Base-by-base conservation (phyloP, 139 green algal species). In the Picochlorum costavermella region DNA sequence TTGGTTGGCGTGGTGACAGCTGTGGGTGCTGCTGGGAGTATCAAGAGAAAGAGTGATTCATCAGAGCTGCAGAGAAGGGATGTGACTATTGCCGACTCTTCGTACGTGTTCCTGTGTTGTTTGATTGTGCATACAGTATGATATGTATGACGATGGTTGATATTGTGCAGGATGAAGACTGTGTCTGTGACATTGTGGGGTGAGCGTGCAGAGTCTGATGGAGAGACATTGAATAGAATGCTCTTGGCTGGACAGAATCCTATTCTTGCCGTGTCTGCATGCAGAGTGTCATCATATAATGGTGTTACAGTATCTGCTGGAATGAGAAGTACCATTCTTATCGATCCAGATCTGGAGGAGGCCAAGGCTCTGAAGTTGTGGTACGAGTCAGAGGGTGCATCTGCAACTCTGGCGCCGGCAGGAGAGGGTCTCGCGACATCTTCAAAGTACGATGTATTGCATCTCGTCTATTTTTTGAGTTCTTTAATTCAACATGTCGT, bases 1-100 rank as follows among this genome's bases (percentile, higher is more conserved):
- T 65, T 96, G 43, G 45, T 90, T 49, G 90, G 84, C 0, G 78
- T 95, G 20, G 84, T 94, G 30, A 77, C 73, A 2, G 25, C 33
- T 5, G 64, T 89, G 29, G 79, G 77, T 0, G 30, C 60, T 5
- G 40, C 88, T 37, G 77, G 81, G 61, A 81, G 71, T 5, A 68
- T 96, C 16, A 95, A 94, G 74, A 80, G 90, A 46, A 93, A 94
- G 76, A 71, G 59, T 4, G 86, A 94, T 72, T 61, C 73, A n/a
- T 74, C 50, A 2, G 89, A 96, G 75, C 56, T 96, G 25, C 40
- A 65, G 3, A 50, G 80, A 5, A 63, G 87, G 3, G 86, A 93
- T 55, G 59, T 95, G 50, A 91, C 83, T 2, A 31, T 94, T 0
- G 69, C 76, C 0, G 88, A 94, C 78, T 64, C 33, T 40, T 40